Percentiles rank a stretch among this genome's conserved stretches.
Conservation (phyloP, 352 stramenopile species). For the Plasmopara halstedii region DNA sequence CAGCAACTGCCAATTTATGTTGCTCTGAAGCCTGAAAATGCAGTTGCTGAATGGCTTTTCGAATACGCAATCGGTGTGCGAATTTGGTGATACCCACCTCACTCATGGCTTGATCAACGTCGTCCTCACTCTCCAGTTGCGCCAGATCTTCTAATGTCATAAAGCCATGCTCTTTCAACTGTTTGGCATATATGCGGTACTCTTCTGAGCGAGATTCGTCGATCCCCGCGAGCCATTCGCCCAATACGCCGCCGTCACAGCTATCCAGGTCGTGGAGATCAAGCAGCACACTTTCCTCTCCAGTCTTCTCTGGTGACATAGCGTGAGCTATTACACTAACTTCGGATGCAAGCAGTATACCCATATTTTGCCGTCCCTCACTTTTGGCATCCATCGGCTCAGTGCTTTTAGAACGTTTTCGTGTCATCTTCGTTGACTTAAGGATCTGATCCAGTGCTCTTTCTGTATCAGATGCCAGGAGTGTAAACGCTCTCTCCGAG, state of each 20-base stretch:
- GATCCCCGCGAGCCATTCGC: constrained; percentile 47
- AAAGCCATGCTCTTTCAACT: constrained; percentile 65
- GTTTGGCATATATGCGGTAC: constrained; percentile 48
- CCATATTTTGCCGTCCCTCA: constrained; percentile 33
- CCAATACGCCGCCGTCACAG: constrained; percentile 21
- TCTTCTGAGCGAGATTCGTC: constrained; percentile 38
- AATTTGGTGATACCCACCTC: constrained; percentile 74
- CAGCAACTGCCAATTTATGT: constrained; percentile 7
- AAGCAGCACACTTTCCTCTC: constrained; percentile 18
- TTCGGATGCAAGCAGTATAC: constrained; percentile 36
- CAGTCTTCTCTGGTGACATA: constrained; percentile 33
- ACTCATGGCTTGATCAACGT: constrained; percentile 71
- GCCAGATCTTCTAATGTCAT: constrained; percentile 43
- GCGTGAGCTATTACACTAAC: constrained; percentile 10
- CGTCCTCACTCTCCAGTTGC: constrained; percentile 46
- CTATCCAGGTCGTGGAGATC: constrained; percentile 23
- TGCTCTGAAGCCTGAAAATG: constrained; percentile 18
- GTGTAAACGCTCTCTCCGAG: constrained; percentile 16
- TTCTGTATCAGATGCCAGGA: constrained; percentile 40
- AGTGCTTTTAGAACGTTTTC: constrained; percentile 14
- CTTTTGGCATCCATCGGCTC: constrained; percentile 30
- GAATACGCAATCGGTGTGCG: constrained; percentile 53
- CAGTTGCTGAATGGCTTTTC: constrained; percentile 59
- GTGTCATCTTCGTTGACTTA: constrained; percentile 15
- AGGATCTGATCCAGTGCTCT: constrained; percentile 42